Evolutionary conservation across 2,329 filamentous ascomycete genomes (phyloP).

Genomic region (Helotiales sp.): DNA sequence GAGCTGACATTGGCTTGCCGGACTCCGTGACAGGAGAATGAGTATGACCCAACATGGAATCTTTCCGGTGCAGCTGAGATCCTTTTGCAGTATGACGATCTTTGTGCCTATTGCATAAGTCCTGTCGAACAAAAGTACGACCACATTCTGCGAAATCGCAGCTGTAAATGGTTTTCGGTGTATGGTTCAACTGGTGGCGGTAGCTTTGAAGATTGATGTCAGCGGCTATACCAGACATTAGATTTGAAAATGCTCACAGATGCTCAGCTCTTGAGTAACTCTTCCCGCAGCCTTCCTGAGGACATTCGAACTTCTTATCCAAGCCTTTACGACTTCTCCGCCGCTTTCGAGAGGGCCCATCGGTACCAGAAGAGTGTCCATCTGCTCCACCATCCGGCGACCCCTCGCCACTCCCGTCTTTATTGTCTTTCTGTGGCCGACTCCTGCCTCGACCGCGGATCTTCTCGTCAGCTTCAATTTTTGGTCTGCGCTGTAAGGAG

Average conservation of each 20-base stretch:
- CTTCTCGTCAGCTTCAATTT: slow-evolving; percentile 30
- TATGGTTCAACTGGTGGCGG: slow-evolving; percentile 93
- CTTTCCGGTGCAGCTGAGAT: slow-evolving; percentile 73
- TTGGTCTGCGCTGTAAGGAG: slow-evolving; percentile 23
- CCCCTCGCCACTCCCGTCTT: slow-evolving; percentile 26
- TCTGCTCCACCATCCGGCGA: slow-evolving; percentile 30
- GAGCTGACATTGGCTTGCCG: slow-evolving; percentile 23
- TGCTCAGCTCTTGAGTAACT: slow-evolving; percentile 96
- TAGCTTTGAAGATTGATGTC: slow-evolving; percentile 48
- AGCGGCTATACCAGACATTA: slow-evolving; percentile 1
- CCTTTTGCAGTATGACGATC: slow-evolving; percentile 80
- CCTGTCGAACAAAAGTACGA: slow-evolving; percentile 88
- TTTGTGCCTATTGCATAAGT: slow-evolving; percentile 83
- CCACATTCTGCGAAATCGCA: slow-evolving; percentile 92
- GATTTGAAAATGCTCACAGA: slow-evolving; percentile 58
- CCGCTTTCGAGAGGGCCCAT: slow-evolving; percentile 49
- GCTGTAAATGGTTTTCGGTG: slow-evolving; percentile 90
- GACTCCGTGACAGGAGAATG: slow-evolving; percentile 41
- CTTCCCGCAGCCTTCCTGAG: slow-evolving; percentile 85
- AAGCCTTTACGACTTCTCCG: slow-evolving; percentile 74
- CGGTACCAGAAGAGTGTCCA: slow-evolving; percentile 34
- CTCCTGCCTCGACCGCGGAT: slow-evolving; percentile 33
- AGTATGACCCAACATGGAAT: slow-evolving; percentile 55
- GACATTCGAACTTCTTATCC: slow-evolving; percentile 83
- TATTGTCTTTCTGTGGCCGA: slow-evolving; percentile 27